Evolutionary conservation across 2,329 filamentous ascomycete genomes (phyloP), one percentile per base, ranked within the genome.

Genomic region (Zasmidium citrigriseum): DNA sequence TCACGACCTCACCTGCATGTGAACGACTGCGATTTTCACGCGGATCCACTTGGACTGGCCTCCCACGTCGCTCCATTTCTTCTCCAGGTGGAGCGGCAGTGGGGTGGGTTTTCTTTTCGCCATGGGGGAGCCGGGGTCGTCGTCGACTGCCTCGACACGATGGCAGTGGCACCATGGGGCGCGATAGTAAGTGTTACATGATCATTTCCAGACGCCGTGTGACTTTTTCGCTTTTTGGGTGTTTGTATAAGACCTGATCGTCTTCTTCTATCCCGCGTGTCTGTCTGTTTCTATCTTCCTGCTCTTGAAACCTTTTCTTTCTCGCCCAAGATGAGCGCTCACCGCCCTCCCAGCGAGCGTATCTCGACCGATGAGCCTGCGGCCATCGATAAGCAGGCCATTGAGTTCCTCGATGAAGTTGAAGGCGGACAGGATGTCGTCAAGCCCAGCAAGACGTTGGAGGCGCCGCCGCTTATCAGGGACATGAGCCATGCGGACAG

Each of bases 331-430:
- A 66, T 64, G 60, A 58, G 51, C 45, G 57, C 64, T 64, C 57
- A 64, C 56, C 34, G 56, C 1, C 46, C 41, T 12, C 18, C 54
- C 46, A 61, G 61, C 55, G 64, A 66, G 24, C 62, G 61, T 27
- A 59, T 64, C 45, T 59, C 60, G n/a, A 54, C 29, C 25, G 49
- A 51, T 24, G 54, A 57, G n/a, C 56, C 52, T 18, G 55, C 50
- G 21, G 46, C 49, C 47, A 58, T 63, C 25, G 41, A 34, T 10
- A 62, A 64, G 50, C 50, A 59, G n/a, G 59, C 29, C 29, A 49
- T 59, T n/a, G 63, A 64, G 14, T 62, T 57, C 23, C 47, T 63
- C 20, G 64, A 66, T 44, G 62, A 66, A 24, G 54, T 64, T 11
- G 58, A 64, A 22, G 22, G 34, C 14, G 51, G 23, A 14, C 46